These are phyloP conservation scores for Francoa sonchifolia DNA, from an alignment of 441 rosid genomes.

Conservation along the genomic window DNA sequence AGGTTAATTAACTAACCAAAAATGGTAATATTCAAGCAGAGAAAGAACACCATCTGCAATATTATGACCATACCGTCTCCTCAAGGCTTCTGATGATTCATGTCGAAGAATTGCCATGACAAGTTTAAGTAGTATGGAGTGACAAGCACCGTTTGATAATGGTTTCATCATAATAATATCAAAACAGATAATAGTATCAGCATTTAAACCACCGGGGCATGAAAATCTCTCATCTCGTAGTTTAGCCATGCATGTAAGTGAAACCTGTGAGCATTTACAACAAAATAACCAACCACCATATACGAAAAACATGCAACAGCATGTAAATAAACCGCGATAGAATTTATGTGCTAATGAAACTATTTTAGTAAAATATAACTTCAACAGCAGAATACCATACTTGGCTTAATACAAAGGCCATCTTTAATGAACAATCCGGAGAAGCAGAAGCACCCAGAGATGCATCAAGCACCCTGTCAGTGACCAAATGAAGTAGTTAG, in stretches of 20 bases:
- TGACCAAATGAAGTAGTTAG: conserved; percentile 18
- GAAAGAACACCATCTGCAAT: conserved; percentile 9
- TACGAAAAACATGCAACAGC: not conserved
- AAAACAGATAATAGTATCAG: conserved; percentile 72
- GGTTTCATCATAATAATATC: conserved; percentile 75
- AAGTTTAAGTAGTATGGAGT: conserved; percentile 76
- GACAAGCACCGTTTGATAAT: conserved; percentile 89
- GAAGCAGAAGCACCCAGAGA: conserved; percentile 87
- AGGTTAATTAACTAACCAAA: conserved; percentile 14
- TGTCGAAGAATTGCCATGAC: conserved; percentile 74
- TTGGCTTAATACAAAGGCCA: conserved; percentile 81
- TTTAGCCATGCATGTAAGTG: conserved; percentile 94
- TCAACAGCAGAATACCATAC: too few relatives aligned
- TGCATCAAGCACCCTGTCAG: conserved; percentile 83
- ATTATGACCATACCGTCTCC: conserved; percentile 67
- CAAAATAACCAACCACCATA: conserved; percentile 4
- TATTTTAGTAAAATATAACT: too few relatives aligned
- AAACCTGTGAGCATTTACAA: conserved; percentile 44
- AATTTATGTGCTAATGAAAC: too few relatives aligned
- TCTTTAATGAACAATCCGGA: conserved; percentile 87
- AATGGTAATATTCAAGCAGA: not conserved
- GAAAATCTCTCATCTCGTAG: conserved; percentile 81
- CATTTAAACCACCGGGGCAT: conserved; percentile 49
- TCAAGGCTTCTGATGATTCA: conserved; percentile 90
- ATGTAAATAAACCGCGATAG: too few relatives aligned